Conservation (phyloP, 306 rosid genomes). For the Casuarina equisetifolia region DNA sequence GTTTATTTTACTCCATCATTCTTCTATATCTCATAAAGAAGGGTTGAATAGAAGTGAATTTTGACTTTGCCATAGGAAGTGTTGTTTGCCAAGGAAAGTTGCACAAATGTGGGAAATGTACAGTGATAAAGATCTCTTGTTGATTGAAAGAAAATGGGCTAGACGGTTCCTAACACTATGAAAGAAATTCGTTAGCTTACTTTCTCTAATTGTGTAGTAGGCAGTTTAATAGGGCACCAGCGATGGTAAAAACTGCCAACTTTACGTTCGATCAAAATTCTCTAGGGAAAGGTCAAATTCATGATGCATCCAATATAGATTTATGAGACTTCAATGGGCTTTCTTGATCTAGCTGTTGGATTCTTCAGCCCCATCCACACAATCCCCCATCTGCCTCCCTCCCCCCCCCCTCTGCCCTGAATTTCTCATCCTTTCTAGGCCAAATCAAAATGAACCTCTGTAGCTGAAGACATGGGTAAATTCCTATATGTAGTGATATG, state of each 20-base stretch:
- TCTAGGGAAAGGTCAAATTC: neutral
- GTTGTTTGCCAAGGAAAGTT: neutral
- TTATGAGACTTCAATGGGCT: neutral
- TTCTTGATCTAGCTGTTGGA: neutral
- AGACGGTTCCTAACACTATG: neutral
- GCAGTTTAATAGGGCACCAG: neutral
- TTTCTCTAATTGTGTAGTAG: neutral
- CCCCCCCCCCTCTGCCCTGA: too few relatives aligned
- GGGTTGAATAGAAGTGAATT: neutral
- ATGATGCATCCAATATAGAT: neutral
- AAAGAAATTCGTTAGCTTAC: neutral
- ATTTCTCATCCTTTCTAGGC: too few relatives aligned
- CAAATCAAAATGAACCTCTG: neutral
- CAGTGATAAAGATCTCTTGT: neutral
- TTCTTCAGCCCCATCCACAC: too few relatives aligned
- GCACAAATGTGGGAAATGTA: neutral
- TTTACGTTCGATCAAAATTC: neutral
- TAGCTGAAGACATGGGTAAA: neutral
- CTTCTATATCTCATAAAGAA: neutral
- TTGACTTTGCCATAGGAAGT: neutral
- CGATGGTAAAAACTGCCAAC: too few relatives aligned
- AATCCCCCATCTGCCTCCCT: too few relatives aligned
- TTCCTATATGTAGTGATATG: neutral
- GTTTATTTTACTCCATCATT: neutral
- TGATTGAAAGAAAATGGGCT: neutral